Percentiles rank a stretch among this genome's conserved stretches.
These are phyloP conservation scores for Dioscorea cayenensis DNA, from an alignment of 116 monocot species.

Conservation along the genomic window DNA sequence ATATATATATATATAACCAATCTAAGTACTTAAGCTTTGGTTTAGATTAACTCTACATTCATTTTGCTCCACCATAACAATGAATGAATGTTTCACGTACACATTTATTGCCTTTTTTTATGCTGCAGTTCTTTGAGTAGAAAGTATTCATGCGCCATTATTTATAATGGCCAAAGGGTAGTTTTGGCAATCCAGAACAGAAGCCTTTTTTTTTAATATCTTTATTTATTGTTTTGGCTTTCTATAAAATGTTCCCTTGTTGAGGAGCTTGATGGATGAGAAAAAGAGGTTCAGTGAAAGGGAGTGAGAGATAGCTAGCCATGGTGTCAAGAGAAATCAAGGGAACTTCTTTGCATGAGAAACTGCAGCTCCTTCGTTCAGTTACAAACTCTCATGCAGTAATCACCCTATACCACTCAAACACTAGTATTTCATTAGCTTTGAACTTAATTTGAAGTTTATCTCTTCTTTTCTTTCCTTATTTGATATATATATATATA, in stretches of 20 bases:
- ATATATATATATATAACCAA: no score
- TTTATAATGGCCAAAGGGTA: neutral
- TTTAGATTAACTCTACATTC: no score
- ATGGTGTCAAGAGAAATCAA: slow-evolving; percentile 64
- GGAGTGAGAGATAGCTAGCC: slow-evolving; percentile 7
- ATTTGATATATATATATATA: no score
- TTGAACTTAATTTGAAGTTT: neutral
- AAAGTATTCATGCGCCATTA: no score
- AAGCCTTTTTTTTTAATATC: neutral
- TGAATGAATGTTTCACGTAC: no score
- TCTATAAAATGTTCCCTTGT: slow-evolving; percentile 2
- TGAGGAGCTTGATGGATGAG: slow-evolving; percentile 2
- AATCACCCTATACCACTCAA: slow-evolving; percentile 12
- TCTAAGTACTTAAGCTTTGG: no score
- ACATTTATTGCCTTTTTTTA: neutral
- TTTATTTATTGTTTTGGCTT: neutral
- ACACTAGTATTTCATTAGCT: neutral
- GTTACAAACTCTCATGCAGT: slow-evolving; percentile 84
- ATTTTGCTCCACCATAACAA: no score
- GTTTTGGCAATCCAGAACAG: neutral
- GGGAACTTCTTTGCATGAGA: slow-evolving; percentile 62
- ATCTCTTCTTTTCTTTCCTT: neutral
- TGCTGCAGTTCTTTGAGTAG: no score
- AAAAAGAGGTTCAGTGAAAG: slow-evolving; percentile 15
- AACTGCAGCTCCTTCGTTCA: slow-evolving; percentile 77